A percentile compares a stretch with the other conserved stretches of the same genome.
Conservation (phyloP, 2,329 filamentous ascomycete species). For the Aspergillus brunneoviolaceus region DNA sequence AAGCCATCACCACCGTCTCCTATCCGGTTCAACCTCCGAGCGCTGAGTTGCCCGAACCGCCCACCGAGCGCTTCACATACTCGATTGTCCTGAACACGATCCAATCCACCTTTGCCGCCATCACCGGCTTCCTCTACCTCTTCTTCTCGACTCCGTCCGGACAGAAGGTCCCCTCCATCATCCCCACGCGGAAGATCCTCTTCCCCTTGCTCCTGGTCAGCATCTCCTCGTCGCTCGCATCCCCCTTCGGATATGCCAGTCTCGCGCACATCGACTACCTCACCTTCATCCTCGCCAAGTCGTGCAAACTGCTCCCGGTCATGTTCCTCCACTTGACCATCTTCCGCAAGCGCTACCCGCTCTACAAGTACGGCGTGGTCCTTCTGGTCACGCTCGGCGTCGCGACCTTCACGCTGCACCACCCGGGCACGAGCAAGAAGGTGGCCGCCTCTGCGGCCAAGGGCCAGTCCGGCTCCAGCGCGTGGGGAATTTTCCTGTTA, state of each 20-base stretch:
- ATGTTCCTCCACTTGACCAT: conserved; percentile 95
- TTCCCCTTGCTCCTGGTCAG: conserved; percentile 80
- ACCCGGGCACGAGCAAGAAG: conserved; percentile 61
- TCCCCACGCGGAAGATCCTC: conserved; percentile 74
- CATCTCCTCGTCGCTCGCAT: conserved; percentile 81
- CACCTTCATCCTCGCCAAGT: conserved; percentile 95
- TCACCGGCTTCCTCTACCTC: conserved; percentile 80
- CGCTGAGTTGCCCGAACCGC: conserved; percentile 35
- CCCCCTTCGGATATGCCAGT: conserved; percentile 92
- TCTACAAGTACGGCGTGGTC: conserved; percentile 96
- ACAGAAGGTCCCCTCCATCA: conserved; percentile 55
- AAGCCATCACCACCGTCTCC: conserved; percentile 90
- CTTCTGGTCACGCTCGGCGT: conserved; percentile 87
- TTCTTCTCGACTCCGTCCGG: conserved; percentile 59
- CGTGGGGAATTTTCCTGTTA: conserved; percentile 72
- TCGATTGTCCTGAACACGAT: conserved; percentile 95
- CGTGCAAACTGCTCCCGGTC: conserved; percentile 97
- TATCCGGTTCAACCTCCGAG: conserved; percentile 65
- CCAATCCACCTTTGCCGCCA: conserved; percentile 83
- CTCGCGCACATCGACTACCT: conserved; percentile 96
- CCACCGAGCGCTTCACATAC: conserved; percentile 77
- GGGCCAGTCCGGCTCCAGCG: conserved; percentile 65
- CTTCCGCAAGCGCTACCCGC: conserved; percentile 82
- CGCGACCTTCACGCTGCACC: conserved; percentile 89
- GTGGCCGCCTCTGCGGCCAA: conserved; percentile 47